Conservation (phyloP, 306 rosid genomes). For the Medicago truncatula region MtrunA17r5.0-ANR NC_053043.1:5800501-5801000, state of each 20-base stretch:
- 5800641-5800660: slow-evolving; percentile 93
- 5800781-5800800: slow-evolving; percentile 22
- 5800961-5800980: slow-evolving; percentile 41
- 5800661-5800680: slow-evolving; percentile 36
- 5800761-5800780: background rate
- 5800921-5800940: slow-evolving; percentile 97
- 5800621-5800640: slow-evolving; percentile 87
- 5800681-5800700: slow-evolving; percentile 8
- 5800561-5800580: slow-evolving; percentile 97
- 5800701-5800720: slow-evolving; percentile 28
- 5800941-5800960: slow-evolving; percentile 56
- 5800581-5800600: slow-evolving; percentile 82
- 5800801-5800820: slow-evolving; percentile 10
- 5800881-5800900: slow-evolving; percentile 81
- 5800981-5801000: slow-evolving; percentile 39
- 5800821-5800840: background rate
- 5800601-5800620: slow-evolving; percentile 92
- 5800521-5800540: slow-evolving; percentile 28
- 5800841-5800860: slow-evolving; percentile 5
- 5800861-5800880: slow-evolving; percentile 18
- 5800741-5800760: background rate
- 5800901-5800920: slow-evolving; percentile 93
- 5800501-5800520: slow-evolving; percentile 22
- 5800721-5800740: background rate
- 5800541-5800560: slow-evolving; percentile 92